Evolutionary conservation across 305 asterid genomes (phyloP).

Genomic region (Fraxinus ornus): DNA sequence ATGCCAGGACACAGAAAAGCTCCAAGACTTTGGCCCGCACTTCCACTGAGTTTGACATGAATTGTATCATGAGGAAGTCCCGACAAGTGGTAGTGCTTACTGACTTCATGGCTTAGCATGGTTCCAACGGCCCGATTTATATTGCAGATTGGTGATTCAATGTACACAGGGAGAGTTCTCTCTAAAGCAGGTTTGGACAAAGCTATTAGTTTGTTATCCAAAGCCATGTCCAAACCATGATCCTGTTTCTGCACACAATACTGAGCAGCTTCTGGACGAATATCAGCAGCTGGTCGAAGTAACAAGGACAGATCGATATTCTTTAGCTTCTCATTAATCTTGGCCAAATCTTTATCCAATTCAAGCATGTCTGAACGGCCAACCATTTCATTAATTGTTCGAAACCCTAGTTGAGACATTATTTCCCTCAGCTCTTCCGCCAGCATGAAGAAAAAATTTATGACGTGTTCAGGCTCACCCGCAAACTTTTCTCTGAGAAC

Average conservation of each 20-base stretch:
- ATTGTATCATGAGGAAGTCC: constrained; percentile 92
- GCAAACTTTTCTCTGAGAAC: constrained; percentile 92
- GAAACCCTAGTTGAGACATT: constrained; percentile 89
- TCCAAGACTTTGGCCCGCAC: constrained; percentile 99
- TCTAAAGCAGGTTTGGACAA: constrained; percentile 77
- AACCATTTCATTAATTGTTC: constrained; percentile 85
- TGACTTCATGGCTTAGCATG: constrained; percentile 96
- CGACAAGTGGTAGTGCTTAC: constrained; percentile 63
- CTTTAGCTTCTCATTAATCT: constrained; percentile 77
- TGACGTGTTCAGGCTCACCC: constrained; percentile 99
- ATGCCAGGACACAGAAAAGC: constrained; percentile 96
- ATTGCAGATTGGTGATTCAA: constrained; percentile 82
- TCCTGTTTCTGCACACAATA: constrained; percentile 95
- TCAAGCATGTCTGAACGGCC: constrained; percentile 98
- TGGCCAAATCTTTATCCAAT: constrained; percentile 64
- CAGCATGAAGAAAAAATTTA: constrained; percentile 96
- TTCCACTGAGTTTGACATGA: constrained; percentile 85
- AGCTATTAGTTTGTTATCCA: constrained; percentile 75
- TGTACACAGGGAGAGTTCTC: constrained; percentile 75
- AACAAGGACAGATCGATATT: constrained; percentile 82
- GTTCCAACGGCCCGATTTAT: constrained; percentile 97
- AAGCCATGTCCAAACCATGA: constrained; percentile 92
- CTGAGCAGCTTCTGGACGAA: constrained; percentile 96
- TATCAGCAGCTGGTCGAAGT: constrained; percentile 96
- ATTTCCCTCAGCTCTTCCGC: constrained; percentile 97